Evolutionary conservation across 116 monocot genomes (phyloP).

Genomic region (Papilionanthe hybrid): DNA sequence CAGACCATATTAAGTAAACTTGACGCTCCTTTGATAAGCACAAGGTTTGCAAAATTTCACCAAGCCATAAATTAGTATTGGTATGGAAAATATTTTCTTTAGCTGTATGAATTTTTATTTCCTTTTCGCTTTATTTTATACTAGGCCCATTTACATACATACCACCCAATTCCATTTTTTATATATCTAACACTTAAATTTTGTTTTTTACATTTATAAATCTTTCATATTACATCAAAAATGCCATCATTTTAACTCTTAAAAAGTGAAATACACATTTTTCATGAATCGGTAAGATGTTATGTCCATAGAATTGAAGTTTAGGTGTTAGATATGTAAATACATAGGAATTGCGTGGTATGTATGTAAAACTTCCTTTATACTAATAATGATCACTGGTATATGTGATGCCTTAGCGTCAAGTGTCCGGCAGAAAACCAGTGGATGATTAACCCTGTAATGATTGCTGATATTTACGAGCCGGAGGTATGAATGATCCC

Average conservation of each 20-base stretch:
- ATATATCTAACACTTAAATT: too few relatives aligned
- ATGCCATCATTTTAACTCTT: too few relatives aligned
- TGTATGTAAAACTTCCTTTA: background rate
- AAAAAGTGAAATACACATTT: too few relatives aligned
- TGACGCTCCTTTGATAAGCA: constrained; percentile 75
- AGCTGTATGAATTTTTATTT: background rate
- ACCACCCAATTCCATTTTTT: too few relatives aligned
- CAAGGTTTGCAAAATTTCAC: constrained; percentile 51
- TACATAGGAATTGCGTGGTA: too few relatives aligned
- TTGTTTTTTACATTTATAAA: too few relatives aligned
- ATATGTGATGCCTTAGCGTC: constrained; percentile 45
- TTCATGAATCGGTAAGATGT: too few relatives aligned
- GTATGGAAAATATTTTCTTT: background rate
- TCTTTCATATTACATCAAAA: too few relatives aligned
- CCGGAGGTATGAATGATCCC: constrained; percentile 48
- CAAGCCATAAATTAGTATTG: background rate
- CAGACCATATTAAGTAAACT: constrained; percentile 71
- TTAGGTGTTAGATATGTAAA: too few relatives aligned
- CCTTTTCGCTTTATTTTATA: background rate
- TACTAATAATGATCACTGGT: constrained; percentile 6
- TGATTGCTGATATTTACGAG: constrained; percentile 82
- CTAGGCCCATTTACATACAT: background rate
- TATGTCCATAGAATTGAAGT: too few relatives aligned
- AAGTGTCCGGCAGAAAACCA: constrained; percentile 72
- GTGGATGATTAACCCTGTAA: constrained; percentile 82